Percentiles rank a stretch among this genome's conserved stretches.
Conservation (phyloP, 2,329 filamentous ascomycete genomes). For the Emmonsia crescens region DNA sequence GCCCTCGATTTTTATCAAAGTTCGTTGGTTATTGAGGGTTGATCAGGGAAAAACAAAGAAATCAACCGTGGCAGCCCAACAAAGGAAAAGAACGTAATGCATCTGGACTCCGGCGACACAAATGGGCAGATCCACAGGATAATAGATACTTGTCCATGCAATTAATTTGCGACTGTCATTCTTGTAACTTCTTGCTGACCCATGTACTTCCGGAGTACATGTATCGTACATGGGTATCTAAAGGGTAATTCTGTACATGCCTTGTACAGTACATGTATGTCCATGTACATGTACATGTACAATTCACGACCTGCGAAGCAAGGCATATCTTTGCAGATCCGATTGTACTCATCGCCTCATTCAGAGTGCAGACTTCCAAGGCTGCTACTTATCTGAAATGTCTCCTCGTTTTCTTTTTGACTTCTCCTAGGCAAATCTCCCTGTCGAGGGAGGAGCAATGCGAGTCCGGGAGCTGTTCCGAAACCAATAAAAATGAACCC, state of each 20-base stretch:
- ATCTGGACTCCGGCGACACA: background rate
- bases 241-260: background rate
- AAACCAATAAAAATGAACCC: background rate
- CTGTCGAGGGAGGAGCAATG: background rate
- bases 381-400: too few relatives aligned
- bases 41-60: background rate
- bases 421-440: background rate
- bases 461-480: background rate
- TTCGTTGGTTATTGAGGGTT: background rate
- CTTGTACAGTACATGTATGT: too few relatives aligned
- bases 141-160: background rate
- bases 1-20: background rate
- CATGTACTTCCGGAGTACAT: too few relatives aligned
- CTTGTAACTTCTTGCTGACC: background rate
- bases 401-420: background rate
- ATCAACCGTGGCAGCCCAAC: background rate
- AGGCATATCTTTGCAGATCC: background rate
- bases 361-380: background rate
- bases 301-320: background rate
- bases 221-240: background rate
- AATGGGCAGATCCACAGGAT: background rate
- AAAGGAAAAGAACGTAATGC: background rate
- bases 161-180: background rate
- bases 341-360: background rate
- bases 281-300: background rate